Base-by-base conservation (phyloP, 441 rosid genomes). In the Aquilaria agallochum region DNA sequence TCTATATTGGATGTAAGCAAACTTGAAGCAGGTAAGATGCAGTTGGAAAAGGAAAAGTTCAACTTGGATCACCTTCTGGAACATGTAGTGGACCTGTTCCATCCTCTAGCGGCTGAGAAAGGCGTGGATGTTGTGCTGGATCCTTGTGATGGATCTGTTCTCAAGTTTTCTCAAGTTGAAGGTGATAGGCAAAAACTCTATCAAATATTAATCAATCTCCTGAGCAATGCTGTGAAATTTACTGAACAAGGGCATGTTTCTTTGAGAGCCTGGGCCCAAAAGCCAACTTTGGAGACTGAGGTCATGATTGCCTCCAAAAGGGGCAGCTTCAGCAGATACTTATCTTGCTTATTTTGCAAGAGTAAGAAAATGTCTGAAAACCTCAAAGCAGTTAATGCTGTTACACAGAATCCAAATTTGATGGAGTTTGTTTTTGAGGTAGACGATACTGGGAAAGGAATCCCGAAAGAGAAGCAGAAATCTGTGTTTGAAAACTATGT, bases 391-490 rank as follows among this genome's bases (percentile, higher is more conserved):
- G 56, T 53, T 50, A 67, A 59, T 12, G 61, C 55, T 7, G 61
- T 52, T 5, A 54, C 50, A 14, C 62, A 60, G 31, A 69, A 57
- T 53, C 67, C 72, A 5, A 70, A 78, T 50, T 55, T 55, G 4
- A 74, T 78, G 76, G 84, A 83, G 52, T 78, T 85, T 72, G 68
- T 85, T 60, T 82, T 88, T 46, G 91, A 90, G 82, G 96, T 93
- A 48, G 83, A 83, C 2, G 98, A 93, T 68, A 90, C 97, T 1
- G 95, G 98, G 14, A 77, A 66, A 77, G 96, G 98, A 36, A 93
- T 93, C 59, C 96, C 95, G 2, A 72, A 66, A 64, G 97, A 88
- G 64, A 78, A 78, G 72, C 76, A 70, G 34, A 71, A 80, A 53
- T 81, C 80, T 0, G 91, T 93, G 31, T 90, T 90, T 63, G 96